Evolutionary conservation across 1,284 basidiomycete genomes (phyloP), one percentile per base, ranked within the genome.

Genomic region (Taiwanofungus camphoratus): DNA sequence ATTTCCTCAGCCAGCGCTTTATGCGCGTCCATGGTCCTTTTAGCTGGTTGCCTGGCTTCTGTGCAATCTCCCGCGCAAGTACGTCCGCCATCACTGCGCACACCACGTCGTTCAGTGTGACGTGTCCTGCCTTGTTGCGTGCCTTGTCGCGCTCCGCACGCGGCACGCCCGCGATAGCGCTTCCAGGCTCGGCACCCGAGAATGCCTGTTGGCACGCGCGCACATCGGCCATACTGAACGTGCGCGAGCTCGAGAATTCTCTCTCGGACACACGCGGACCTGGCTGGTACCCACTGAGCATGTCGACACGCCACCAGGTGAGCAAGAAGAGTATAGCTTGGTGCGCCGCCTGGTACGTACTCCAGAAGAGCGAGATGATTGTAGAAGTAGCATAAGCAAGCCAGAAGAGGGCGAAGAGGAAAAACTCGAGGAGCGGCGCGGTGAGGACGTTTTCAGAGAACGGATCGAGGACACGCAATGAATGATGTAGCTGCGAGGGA

Each of bases 41-140:
- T n/a, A 29, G 18, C 37, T 27, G 26, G 19, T 44, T 42, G 30
- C 13, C 19, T 5, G 52, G 49, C 39, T 46, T 55, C 29, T 32
- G 26, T n/a, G 43, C 48, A 27, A 54, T 41, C 39, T 60, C 52
- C 19, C 44, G 36, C 18, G 44, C 57, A 4, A 60, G 44, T 0
- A 60, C 56, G 36, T 62, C 59, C 30, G 51, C 53, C 56, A 61
- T 59, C 11, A 62, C 53, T 1, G 60, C 46, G 36, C 60, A 62
- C 32, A 61, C 53, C 16, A 61, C 55, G 37, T 62, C 60, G 46
- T 62, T 62, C 21, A 62, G 42, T 11, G 60, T 62, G 34, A 62
- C 55, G 38, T 60, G 58, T 18, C 52, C 50, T 4, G 47, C 45
- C 24, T 50, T 52, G 33, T 46, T 48, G 44, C 45, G 39, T 22